phyloP scores from a whole-genome alignment of 1,284 basidiomycete genomes.

The Sutorius eximius region DNA sequence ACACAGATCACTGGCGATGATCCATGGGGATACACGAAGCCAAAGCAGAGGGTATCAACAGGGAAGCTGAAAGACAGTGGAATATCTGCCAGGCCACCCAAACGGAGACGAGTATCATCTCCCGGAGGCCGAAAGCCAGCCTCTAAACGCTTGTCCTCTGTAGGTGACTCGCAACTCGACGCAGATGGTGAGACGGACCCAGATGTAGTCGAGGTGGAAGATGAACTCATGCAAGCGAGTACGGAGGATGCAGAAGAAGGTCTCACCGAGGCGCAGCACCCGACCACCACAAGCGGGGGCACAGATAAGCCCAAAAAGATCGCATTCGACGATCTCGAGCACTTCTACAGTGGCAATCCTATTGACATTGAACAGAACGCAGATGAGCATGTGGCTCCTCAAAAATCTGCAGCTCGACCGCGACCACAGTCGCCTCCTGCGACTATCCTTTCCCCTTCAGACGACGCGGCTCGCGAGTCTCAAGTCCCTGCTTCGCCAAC shows the following conservation, averaged over 20 bases:
- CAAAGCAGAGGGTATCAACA: constrained; percentile 16
- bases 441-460: neutral
- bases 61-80: constrained; percentile 7
- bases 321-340: constrained; percentile 31
- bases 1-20: constrained; percentile 7
- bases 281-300: neutral
- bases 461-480: neutral
- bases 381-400: constrained; percentile 15
- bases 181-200: constrained; percentile 38
- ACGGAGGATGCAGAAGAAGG: constrained; percentile 25
- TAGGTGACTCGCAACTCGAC: constrained; percentile 34
- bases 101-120: constrained; percentile 29
- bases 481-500: constrained; percentile 16
- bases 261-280: neutral
- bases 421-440: constrained; percentile 1
- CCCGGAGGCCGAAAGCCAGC: constrained; percentile 26
- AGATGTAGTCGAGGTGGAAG: constrained; percentile 33
- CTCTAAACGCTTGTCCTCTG: constrained; percentile 23
- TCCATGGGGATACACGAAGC: constrained; percentile 3
- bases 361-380: constrained; percentile 31
- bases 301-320: constrained; percentile 4
- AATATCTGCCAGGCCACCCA: constrained; percentile 7
- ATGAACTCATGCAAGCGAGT: constrained; percentile 33
- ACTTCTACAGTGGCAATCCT: constrained; percentile 33
- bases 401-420: constrained; percentile 1